phyloP scores from a whole-genome alignment of 1,139 yeast genomes.

The Debaryomyces sp. region DNA sequence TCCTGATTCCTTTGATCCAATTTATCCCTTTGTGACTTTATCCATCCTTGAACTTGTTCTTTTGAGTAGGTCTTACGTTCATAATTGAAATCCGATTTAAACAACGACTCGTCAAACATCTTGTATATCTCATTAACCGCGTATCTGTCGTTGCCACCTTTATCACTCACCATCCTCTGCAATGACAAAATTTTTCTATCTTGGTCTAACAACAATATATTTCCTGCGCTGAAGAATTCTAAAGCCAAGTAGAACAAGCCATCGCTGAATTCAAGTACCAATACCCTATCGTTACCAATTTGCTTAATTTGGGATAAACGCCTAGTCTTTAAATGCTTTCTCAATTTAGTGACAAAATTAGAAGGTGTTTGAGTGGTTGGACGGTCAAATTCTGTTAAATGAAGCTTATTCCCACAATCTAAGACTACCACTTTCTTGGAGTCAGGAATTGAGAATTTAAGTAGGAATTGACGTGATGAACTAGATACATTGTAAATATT shows the following conservation, averaged over 20 bases:
- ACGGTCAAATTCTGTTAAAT: slow-evolving; percentile 78
- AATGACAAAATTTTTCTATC: slow-evolving; percentile 68
- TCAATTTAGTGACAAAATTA: slow-evolving; percentile 77
- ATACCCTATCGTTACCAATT: slow-evolving; percentile 75
- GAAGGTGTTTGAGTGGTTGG: slow-evolving; percentile 82
- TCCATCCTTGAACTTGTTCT: slow-evolving; percentile 53
- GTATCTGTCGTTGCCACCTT: slow-evolving; percentile 59
- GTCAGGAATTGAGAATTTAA: slow-evolving; percentile 84
- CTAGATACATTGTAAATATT: slow-evolving; percentile 83
- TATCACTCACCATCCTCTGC: slow-evolving; percentile 77
- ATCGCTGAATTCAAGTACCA: slow-evolving; percentile 81
- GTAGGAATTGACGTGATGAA: slow-evolving; percentile 70
- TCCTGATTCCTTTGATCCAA: slow-evolving; percentile 13
- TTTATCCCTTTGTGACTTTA: slow-evolving; percentile 39
- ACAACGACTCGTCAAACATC: slow-evolving; percentile 55
- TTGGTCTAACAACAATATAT: slow-evolving; percentile 74
- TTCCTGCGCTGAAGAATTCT: slow-evolving; percentile 96
- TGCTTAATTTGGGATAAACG: slow-evolving; percentile 75
- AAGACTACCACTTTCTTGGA: slow-evolving; percentile 74
- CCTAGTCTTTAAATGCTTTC: slow-evolving; percentile 84
- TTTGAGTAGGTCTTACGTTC: slow-evolving; percentile 25
- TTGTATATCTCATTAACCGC: slow-evolving; percentile 75
- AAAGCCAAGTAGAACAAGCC: slow-evolving; percentile 77
- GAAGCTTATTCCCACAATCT: slow-evolving; percentile 86
- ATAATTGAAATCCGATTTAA: slow-evolving; percentile 31